Evolutionary conservation across 352 stramenopile species (phyloP).

Genomic region (Pythium rishiriense): DNA sequence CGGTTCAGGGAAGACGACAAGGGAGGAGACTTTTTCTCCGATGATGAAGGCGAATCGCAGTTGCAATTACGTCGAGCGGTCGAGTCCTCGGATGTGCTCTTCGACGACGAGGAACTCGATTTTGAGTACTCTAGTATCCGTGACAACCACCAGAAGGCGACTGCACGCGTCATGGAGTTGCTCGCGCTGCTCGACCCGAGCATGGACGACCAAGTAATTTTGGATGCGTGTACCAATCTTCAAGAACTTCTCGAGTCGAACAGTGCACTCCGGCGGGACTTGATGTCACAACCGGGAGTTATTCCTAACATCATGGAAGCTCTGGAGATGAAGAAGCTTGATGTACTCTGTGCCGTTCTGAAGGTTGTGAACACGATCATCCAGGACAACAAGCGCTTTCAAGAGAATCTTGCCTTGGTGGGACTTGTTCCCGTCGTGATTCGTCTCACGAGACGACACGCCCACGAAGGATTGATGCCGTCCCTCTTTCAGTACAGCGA

Average conservation of each 20-base stretch:
- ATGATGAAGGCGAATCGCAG: conserved; percentile 29
- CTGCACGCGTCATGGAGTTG: conserved; percentile 69
- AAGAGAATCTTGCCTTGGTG: conserved; percentile 91
- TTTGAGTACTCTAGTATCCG: conserved; percentile 76
- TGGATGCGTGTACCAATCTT: conserved; percentile 67
- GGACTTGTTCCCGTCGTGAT: conserved; percentile 91
- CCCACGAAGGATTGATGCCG: conserved; percentile 8
- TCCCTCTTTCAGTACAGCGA: background rate
- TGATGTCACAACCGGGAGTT: conserved; percentile 91
- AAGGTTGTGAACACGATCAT: conserved; percentile 90
- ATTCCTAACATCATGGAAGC: conserved; percentile 93
- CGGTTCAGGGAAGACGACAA: conserved; percentile 33
- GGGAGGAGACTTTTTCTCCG: conserved; percentile 8
- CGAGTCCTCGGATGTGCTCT: conserved; percentile 58
- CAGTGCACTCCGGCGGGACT: conserved; percentile 60
- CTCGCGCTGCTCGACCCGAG: conserved; percentile 79
- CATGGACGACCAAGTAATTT: conserved; percentile 84
- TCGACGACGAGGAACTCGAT: conserved; percentile 83
- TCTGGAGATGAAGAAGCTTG: conserved; percentile 90
- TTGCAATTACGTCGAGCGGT: conserved; percentile 23
- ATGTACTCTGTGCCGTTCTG: conserved; percentile 85
- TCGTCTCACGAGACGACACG: conserved; percentile 69
- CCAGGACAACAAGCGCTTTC: conserved; percentile 88
- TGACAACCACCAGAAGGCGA: conserved; percentile 80
- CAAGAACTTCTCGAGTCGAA: conserved; percentile 85